Evolutionary conservation across 352 stramenopile genomes (phyloP), one percentile per base, ranked within the genome.

Genomic region (Pseudoperonospora humuli): DNA sequence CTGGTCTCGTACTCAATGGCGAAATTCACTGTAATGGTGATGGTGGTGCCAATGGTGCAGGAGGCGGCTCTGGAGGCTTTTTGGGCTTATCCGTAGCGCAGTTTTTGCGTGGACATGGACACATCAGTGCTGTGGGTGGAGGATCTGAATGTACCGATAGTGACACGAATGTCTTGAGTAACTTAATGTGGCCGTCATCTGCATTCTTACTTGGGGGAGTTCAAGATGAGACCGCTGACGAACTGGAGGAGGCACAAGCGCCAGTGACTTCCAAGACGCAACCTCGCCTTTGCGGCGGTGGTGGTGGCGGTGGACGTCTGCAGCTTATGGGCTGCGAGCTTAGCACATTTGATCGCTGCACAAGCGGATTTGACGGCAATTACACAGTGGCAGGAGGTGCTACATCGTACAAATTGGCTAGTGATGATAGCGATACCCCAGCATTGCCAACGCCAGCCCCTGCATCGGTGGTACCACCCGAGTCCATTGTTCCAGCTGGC

Each of bases 61-160:
- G 78, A 3, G 78, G 78, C n/a, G 78, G 78, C 3, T 86, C 78
- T 5, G 78, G 78, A 23, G 78, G 75, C 0, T 87, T 84, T 46
- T 60, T 90, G 10, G 73, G 78, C 0, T 42, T 90, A 2, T 69
- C 71, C 2, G 64, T 90, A 13, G 55, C 69, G 0, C 60, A 82
- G 27, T 84, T 61, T 52, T 23, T 90, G 17, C 63, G 56, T 21
- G 78, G 78, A 0, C 45, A 76, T 29, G 78, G 78, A 4, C 57
- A 61, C 14, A 84, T 90, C 39, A 87, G 73, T 15, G 75, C 78
- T 36, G 75, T 85, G 18, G 78, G 78, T 21, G 78, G 78, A 34
- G 71, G 67, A 11, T 72, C 75, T 7, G 60, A 75, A 52, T 90
- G 78, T 50, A 61, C 54, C 2, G 64, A 77, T 39, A 57, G 43